phyloP scores from a whole-genome alignment of 441 rosid genomes.

The Pelargonium fulgidum region DNA sequence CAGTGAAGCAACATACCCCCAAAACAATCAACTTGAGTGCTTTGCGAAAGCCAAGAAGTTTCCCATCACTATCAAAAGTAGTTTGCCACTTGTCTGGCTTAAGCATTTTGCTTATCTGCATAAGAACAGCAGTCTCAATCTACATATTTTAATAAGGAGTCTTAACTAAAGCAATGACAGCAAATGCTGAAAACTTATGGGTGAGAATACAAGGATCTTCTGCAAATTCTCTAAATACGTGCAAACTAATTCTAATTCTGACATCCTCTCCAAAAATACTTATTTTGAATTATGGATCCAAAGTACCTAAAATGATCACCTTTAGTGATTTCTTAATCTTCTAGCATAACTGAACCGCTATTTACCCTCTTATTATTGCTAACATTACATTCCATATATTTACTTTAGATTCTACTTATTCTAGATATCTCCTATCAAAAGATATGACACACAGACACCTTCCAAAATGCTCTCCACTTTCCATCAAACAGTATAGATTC shows the following conservation, averaged over 20 bases:
- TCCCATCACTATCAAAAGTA: slow-evolving; percentile 68
- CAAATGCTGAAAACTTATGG: background rate
- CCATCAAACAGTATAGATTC: background rate
- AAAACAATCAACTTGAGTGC: slow-evolving; percentile 64
- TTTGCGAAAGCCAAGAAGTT: slow-evolving; percentile 69
- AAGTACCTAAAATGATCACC: too few relatives aligned
- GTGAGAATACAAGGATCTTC: background rate
- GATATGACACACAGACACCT: too few relatives aligned
- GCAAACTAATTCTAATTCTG: too few relatives aligned
- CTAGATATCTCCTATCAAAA: too few relatives aligned
- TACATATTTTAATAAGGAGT: slow-evolving; percentile 11
- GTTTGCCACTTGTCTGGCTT: slow-evolving; percentile 89
- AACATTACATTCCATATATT: too few relatives aligned
- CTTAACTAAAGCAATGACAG: background rate
- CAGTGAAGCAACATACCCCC: slow-evolving; percentile 58
- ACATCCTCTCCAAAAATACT: too few relatives aligned
- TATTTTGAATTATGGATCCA: too few relatives aligned
- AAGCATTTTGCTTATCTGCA: slow-evolving; percentile 75
- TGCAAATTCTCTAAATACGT: too few relatives aligned
- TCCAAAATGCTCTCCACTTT: background rate
- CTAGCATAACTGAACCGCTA: too few relatives aligned
- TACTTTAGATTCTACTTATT: too few relatives aligned
- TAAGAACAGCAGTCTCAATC: slow-evolving; percentile 17
- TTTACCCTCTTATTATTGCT: too few relatives aligned
- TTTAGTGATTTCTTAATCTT: too few relatives aligned